A percentile compares a stretch with the other conserved stretches of the same genome.
Conservation (phyloP, 306 rosid genomes). For the Canavalia ensiformis region DNA sequence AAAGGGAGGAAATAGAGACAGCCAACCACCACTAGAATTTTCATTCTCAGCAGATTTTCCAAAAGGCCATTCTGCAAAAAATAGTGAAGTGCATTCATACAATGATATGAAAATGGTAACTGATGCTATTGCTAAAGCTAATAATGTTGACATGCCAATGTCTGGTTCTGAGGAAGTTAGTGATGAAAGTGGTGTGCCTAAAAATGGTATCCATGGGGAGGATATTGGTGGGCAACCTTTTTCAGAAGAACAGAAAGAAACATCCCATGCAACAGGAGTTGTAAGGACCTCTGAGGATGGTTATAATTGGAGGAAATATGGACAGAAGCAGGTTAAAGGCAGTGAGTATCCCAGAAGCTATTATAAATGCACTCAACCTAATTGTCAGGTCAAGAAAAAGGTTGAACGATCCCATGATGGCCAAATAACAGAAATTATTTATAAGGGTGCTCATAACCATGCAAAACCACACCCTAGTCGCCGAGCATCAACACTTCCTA, state of each 20-base stretch:
- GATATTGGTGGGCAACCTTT: slow-evolving; percentile 48
- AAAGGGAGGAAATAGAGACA: slow-evolving; percentile 58
- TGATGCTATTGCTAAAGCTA: slow-evolving; percentile 45
- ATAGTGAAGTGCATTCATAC: slow-evolving; percentile 54
- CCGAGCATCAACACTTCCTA: slow-evolving; percentile 58
- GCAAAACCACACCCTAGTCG: slow-evolving; percentile 68
- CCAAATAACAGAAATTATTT: slow-evolving; percentile 88
- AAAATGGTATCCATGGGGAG: slow-evolving; percentile 49
- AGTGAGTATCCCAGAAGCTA: slow-evolving; percentile 96
- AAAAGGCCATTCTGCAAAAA: slow-evolving; percentile 44
- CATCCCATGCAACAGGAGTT: slow-evolving; percentile 54
- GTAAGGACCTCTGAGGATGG: slow-evolving; percentile 79
- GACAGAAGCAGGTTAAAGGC: slow-evolving; percentile 95
- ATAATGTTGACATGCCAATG: slow-evolving; percentile 48
- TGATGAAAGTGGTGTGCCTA: slow-evolving; percentile 51
- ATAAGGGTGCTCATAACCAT: slow-evolving; percentile 88
- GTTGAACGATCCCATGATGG: slow-evolving; percentile 94
- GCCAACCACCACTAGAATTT: slow-evolving; percentile 55
- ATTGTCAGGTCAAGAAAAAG: slow-evolving; percentile 89
- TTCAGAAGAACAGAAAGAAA: slow-evolving; percentile 62
- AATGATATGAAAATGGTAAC: slow-evolving; percentile 48
- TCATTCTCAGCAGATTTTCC: slow-evolving; percentile 65
- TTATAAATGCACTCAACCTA: slow-evolving; percentile 82
- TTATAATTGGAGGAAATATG: slow-evolving; percentile 96
- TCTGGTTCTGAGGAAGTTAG: slow-evolving; percentile 54